A percentile compares a stretch with the other conserved stretches of the same genome.
phyloP scores from a whole-genome alignment of 2,329 filamentous ascomycete species.

The Cercospora janseana region DNA sequence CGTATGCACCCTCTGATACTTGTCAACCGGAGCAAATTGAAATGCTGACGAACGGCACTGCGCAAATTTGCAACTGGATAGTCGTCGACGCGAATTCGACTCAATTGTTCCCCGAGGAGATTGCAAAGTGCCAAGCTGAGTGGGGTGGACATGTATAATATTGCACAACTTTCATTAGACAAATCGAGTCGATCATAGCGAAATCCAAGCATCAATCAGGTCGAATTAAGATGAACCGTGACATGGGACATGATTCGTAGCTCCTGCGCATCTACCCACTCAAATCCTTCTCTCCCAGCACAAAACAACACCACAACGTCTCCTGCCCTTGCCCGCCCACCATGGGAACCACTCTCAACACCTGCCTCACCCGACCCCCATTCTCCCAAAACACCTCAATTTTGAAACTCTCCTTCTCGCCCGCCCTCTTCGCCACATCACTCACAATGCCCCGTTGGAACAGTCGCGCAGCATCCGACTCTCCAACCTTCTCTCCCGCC shows the following conservation, averaged over 20 bases:
- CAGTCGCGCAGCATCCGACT: constrained; percentile 11
- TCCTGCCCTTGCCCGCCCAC: not conserved
- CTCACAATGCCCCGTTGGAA: constrained; percentile 24
- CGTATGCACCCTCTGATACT: constrained; percentile 19
- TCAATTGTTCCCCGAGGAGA: constrained; percentile 22
- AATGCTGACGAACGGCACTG: constrained; percentile 19
- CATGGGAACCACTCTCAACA: constrained; percentile 16
- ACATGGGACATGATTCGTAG: too few relatives aligned
- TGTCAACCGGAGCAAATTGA: constrained; percentile 27
- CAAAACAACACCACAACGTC: constrained; percentile 13
- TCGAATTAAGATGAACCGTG: too few relatives aligned
- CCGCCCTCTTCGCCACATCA: constrained; percentile 20
- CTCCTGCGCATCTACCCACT: too few relatives aligned
- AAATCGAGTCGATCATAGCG: not conserved
- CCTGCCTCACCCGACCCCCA: constrained; percentile 3
- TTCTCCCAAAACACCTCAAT: constrained; percentile 16
- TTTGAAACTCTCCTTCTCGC: constrained; percentile 8
- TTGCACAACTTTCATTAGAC: not conserved
- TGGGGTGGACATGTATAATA: not conserved
- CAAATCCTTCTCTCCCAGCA: constrained; percentile 9
- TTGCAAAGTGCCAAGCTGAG: not conserved
- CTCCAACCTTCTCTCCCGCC: constrained; percentile 10
- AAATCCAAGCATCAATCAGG: too few relatives aligned
- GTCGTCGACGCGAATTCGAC: constrained; percentile 27
- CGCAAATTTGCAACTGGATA: constrained; percentile 23